Percentiles rank a stretch among this genome's conserved stretches.
Conservation (phyloP, 192 early-diverging fungal genomes). For the Anaeromyces robustus region DNA sequence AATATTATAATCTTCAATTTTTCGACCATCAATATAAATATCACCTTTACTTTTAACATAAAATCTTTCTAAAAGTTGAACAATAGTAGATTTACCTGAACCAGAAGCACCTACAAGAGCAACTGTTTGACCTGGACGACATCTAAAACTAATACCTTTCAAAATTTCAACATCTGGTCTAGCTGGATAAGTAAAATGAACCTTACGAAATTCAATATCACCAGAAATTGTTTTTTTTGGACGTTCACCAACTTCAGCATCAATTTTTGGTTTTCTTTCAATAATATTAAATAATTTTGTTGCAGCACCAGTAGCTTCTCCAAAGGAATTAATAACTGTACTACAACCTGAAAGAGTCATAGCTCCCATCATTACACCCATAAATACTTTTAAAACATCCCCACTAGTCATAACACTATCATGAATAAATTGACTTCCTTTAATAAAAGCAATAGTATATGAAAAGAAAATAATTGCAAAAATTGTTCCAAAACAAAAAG, state of each 20-base stretch:
- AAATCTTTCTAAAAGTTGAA: conserved; percentile 34
- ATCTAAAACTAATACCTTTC: conserved; percentile 3
- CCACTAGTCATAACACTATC: conserved; percentile 19
- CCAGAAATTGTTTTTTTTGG: conserved; percentile 17
- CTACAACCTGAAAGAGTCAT: conserved; percentile 58
- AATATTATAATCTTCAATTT: background rate
- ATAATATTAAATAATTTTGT: conserved; percentile 64
- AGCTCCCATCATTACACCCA: conserved; percentile 76
- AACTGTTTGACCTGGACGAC: conserved; percentile 8
- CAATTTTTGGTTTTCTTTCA: conserved; percentile 66
- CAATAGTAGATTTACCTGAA: conserved; percentile 50
- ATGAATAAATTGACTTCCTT: conserved; percentile 32
- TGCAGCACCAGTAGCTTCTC: conserved; percentile 64
- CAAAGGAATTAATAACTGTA: conserved; percentile 57
- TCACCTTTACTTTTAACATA: background rate
- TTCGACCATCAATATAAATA: background rate
- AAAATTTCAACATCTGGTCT: conserved; percentile 66
- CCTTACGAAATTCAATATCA: conserved; percentile 55
- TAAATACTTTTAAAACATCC: conserved; percentile 66
- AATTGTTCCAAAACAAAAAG: no score
- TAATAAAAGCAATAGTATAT: conserved; percentile 23
- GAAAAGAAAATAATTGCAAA: conserved; percentile 5
- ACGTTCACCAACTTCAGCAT: conserved; percentile 22
- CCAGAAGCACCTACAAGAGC: conserved; percentile 39
- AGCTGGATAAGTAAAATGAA: conserved; percentile 75